phyloP scores from a whole-genome alignment of 768 basidiomycete species.

The Tricholoma matsutake region DNA sequence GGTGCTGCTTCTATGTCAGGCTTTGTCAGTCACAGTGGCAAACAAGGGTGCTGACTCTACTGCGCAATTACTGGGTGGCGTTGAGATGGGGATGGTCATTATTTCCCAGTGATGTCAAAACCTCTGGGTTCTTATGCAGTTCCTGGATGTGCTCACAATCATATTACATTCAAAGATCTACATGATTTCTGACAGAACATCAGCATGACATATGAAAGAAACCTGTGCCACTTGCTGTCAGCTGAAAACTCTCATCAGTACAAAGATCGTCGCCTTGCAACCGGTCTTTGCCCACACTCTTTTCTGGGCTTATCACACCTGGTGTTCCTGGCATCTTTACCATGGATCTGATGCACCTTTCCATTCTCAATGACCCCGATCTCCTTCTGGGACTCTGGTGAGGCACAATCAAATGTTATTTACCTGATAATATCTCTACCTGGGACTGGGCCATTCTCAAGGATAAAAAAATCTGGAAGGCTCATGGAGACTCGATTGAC shows the following conservation, averaged over 20 bases:
- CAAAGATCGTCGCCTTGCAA: neutral
- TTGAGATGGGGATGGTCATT: constrained; percentile 19
- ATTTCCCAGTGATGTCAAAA: constrained; percentile 28
- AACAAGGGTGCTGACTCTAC: constrained; percentile 32
- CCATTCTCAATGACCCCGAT: constrained; percentile 34
- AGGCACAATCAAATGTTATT: neutral
- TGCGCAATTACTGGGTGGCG: constrained; percentile 27
- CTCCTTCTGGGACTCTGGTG: neutral
- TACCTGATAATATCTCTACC: neutral
- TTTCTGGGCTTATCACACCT: constrained; percentile 31
- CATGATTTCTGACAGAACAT: neutral
- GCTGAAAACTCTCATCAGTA: neutral
- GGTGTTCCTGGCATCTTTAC: constrained; percentile 32
- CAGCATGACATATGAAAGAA: neutral
- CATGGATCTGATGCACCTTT: constrained; percentile 43
- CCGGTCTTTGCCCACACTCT: constrained; percentile 19
- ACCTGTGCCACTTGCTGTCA: neutral
- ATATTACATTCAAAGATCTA: constrained; percentile 18
- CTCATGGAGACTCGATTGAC: constrained; percentile 11
- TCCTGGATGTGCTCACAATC: constrained; percentile 19
- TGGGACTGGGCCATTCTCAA: constrained; percentile 4
- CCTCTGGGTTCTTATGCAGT: constrained; percentile 24
- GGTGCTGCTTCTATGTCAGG: constrained; percentile 26
- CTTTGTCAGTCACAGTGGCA: constrained; percentile 31
- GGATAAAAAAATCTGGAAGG: constrained; percentile 4